Evolutionary conservation across 2,329 filamentous ascomycete species (phyloP).

Genomic region (Fusarium albidum): DNA sequence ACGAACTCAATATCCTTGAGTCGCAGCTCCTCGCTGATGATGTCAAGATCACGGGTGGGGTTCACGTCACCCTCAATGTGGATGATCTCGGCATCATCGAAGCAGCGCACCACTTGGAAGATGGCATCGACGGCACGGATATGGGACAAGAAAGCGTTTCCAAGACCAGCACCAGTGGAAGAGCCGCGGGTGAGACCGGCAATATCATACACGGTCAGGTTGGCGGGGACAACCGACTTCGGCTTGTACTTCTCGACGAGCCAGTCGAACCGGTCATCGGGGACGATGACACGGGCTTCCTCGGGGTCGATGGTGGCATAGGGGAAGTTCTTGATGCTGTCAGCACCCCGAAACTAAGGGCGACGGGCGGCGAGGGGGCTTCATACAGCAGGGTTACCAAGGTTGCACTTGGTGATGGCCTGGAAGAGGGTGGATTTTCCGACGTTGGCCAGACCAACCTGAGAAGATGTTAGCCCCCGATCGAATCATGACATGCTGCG

Average conservation of each 20-base stretch:
- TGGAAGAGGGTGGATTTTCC: slow-evolving; percentile 99
- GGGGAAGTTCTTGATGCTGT: slow-evolving; percentile 82
- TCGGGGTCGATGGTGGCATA: slow-evolving; percentile 99
- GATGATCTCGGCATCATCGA: slow-evolving; percentile 99
- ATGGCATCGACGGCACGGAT: slow-evolving; percentile 98
- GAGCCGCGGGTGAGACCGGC: slow-evolving; percentile 95
- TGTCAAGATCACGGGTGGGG: slow-evolving; percentile 90
- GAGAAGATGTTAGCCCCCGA: slow-evolving; percentile 41
- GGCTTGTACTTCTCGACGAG: slow-evolving; percentile 96
- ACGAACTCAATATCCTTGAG: slow-evolving; percentile 99
- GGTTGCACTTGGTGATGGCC: slow-evolving; percentile 95
- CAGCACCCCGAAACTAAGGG: slow-evolving; percentile 49
- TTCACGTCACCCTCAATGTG: slow-evolving; percentile 99
- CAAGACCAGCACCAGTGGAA: slow-evolving; percentile 95
- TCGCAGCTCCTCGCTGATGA: slow-evolving; percentile 95
- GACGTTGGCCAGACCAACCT: slow-evolving; percentile 99
- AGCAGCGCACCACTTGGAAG: slow-evolving; percentile 95
- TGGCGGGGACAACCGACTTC: slow-evolving; percentile 95
- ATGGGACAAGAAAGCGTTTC: slow-evolving; percentile 97
- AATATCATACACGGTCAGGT: slow-evolving; percentile 98
- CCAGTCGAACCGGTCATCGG: slow-evolving; percentile 96
- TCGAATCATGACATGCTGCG: slow-evolving; percentile 4
- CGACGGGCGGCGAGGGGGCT: slow-evolving; percentile 43
- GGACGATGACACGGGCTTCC: slow-evolving; percentile 96
- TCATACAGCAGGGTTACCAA: slow-evolving; percentile 95